These are phyloP conservation scores for Skeletonema marinoi DNA, from an alignment of 108 stramenopile species.

Conservation along the genomic window DNA sequence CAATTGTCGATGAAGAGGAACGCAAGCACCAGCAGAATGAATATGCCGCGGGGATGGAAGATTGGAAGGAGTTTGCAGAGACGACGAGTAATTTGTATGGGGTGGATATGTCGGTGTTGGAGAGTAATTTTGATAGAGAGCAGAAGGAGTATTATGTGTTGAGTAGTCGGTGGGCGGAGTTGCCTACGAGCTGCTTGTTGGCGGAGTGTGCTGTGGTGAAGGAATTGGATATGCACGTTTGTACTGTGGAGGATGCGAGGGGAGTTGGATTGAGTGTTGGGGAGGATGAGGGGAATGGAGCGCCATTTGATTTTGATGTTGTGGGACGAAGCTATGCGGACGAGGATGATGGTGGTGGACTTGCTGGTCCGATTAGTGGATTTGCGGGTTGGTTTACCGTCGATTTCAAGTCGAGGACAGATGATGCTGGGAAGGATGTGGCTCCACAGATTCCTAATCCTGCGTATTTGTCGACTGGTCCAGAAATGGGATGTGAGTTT, in stretches of 20 bases:
- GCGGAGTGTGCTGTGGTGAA: conserved; percentile 83
- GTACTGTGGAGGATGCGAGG: conserved; percentile 90
- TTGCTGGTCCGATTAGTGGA: conserved; percentile 78
- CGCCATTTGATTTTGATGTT: conserved; percentile 76
- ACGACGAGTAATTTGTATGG: conserved; percentile 88
- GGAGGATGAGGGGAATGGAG: conserved; percentile 45
- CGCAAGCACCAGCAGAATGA: conserved; percentile 75
- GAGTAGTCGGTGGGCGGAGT: conserved; percentile 91
- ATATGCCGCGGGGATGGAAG: conserved; percentile 85
- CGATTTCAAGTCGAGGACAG: conserved; percentile 89
- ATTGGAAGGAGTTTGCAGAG: conserved; percentile 90
- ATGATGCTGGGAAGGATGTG: conserved; percentile 59
- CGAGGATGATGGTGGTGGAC: conserved; percentile 3
- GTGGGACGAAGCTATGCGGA: conserved; percentile 43
- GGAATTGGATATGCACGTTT: conserved; percentile 90
- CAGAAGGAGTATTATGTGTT: conserved; percentile 95
- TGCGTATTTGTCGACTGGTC: conserved; percentile 89
- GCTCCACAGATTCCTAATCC: conserved; percentile 81
- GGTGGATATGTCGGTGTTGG: conserved; percentile 88
- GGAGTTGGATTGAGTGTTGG: conserved; percentile 67
- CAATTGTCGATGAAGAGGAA: conserved; percentile 93
- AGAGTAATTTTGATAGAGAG: conserved; percentile 90
- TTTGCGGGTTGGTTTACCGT: conserved; percentile 98
- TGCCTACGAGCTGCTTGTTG: conserved; percentile 78
- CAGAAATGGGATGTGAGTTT: conserved; percentile 82